A percentile compares a stretch with the other conserved stretches of the same genome.
Evolutionary conservation across 768 basidiomycete species (phyloP).

Genomic region (Agrocybe chaxingu): DNA sequence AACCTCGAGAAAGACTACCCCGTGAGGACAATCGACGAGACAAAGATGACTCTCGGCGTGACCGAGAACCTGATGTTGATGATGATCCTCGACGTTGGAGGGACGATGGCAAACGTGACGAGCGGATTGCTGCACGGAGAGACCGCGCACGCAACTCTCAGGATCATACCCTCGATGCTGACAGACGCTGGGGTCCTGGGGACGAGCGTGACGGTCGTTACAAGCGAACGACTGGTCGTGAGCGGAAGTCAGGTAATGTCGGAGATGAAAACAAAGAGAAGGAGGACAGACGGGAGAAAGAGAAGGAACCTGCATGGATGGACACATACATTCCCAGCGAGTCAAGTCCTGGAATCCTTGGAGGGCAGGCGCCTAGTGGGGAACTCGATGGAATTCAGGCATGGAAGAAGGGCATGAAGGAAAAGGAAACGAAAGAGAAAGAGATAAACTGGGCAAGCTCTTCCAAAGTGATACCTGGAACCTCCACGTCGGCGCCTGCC

Average conservation of each 20-base stretch:
- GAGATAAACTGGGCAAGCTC: constrained; percentile 6
- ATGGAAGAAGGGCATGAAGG: constrained; percentile 83
- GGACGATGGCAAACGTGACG: constrained; percentile 80
- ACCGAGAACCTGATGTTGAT: constrained; percentile 43
- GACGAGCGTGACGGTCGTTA: constrained; percentile 69
- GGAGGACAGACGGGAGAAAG: constrained; percentile 58
- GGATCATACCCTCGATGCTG: constrained; percentile 43
- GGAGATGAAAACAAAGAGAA: constrained; percentile 44
- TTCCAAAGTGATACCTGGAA: constrained; percentile 2
- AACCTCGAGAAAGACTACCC: constrained; percentile 35
- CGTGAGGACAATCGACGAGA: constrained; percentile 39
- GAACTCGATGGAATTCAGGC: constrained; percentile 83
- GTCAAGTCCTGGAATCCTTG: constrained; percentile 57
- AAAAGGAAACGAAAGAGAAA: constrained; percentile 41
- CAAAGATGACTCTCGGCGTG: constrained; percentile 35
- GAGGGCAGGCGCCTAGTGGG: constrained; percentile 55
- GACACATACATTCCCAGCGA: constrained; percentile 75
- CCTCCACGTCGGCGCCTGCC: constrained; percentile 4
- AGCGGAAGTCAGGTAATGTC: constrained; percentile 41
- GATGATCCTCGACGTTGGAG: constrained; percentile 78
- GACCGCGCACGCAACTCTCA: constrained; percentile 44
- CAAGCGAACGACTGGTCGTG: constrained; percentile 58
- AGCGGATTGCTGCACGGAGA: constrained; percentile 63
- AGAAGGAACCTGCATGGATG: constrained; percentile 94
- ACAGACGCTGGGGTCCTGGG: constrained; percentile 56